phyloP scores from a whole-genome alignment of 2,329 filamentous ascomycete species.

The Rachicladosporium sp. region DNA sequence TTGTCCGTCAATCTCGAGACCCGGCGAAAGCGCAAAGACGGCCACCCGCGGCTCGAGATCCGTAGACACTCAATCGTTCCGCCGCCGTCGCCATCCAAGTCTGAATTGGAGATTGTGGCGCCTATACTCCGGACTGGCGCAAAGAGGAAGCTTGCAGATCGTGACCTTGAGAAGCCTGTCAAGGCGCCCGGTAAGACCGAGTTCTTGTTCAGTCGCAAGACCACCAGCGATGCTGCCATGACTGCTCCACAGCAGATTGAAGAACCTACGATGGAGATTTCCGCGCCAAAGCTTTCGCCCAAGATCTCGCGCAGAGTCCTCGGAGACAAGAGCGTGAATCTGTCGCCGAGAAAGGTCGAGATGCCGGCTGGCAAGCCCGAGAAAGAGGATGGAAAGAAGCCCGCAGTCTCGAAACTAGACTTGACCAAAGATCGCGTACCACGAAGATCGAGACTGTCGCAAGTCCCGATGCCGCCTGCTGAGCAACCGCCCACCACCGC shows the following conservation, averaged over 20 bases:
- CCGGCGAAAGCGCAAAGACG: slow-evolving; percentile 40
- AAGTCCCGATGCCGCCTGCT: slow-evolving; percentile 12
- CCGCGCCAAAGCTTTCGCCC: not conserved
- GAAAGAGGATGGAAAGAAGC: slow-evolving; percentile 10
- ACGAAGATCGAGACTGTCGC: slow-evolving; percentile 12
- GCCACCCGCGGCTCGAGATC: slow-evolving; percentile 31
- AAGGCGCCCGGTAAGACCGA: slow-evolving; percentile 24
- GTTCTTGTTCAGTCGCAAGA: slow-evolving; percentile 36
- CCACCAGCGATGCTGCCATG: not conserved
- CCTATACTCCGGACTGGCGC: slow-evolving; percentile 33
- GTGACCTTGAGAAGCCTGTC: slow-evolving; percentile 35
- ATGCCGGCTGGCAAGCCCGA: slow-evolving; percentile 4
- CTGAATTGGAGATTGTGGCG: slow-evolving; percentile 21
- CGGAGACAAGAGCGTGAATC: slow-evolving; percentile 29
- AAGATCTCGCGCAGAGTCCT: slow-evolving; percentile 21
- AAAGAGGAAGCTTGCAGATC: slow-evolving; percentile 46
- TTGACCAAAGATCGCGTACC: slow-evolving; percentile 12
- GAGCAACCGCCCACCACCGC: slow-evolving; percentile 9
- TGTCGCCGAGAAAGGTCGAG: slow-evolving; percentile 20
- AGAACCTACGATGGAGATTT: slow-evolving; percentile 3
- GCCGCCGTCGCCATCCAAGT: slow-evolving; percentile 25
- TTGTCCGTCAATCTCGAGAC: slow-evolving; percentile 40
- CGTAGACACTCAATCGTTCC: slow-evolving; percentile 31
- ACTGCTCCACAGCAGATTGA: not conserved
- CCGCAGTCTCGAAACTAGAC: slow-evolving; percentile 5